These are phyloP conservation scores for Heterobasidion parviporum DNA, from an alignment of 1,284 basidiomycete genomes.

Conservation along the genomic window DNA sequence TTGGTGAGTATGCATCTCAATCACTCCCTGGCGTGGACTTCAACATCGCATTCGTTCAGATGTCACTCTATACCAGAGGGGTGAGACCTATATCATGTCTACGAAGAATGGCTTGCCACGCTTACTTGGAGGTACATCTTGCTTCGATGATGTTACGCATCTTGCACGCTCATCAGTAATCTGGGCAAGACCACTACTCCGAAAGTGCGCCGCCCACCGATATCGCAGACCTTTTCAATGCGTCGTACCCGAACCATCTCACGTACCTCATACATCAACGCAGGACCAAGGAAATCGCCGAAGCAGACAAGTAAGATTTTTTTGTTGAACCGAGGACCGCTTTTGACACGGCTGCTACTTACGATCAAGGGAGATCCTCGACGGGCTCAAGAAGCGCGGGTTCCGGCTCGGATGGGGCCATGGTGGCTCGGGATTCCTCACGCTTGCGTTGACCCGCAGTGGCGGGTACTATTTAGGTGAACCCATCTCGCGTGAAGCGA, in stretches of 20 bases:
- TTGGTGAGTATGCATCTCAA: conserved; percentile 21
- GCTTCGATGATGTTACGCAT: background rate
- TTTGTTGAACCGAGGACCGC: background rate
- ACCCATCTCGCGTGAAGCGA: background rate
- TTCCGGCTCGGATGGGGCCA: conserved; percentile 51
- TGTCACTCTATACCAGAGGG: conserved; percentile 57
- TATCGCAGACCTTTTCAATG: conserved; percentile 41
- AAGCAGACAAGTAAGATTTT: conserved; percentile 11
- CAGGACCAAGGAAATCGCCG: conserved; percentile 33
- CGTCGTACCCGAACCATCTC: conserved; percentile 40
- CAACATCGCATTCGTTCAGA: conserved; percentile 22
- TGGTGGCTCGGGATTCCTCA: conserved; percentile 44
- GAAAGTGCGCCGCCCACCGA: conserved; percentile 41
- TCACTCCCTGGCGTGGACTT: background rate
- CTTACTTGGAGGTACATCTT: conserved; percentile 23
- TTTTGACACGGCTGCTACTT: background rate
- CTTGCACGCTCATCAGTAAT: background rate
- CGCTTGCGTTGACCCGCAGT: conserved; percentile 27
- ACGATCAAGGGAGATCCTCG: conserved; percentile 36
- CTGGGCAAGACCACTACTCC: conserved; percentile 37
- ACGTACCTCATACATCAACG: conserved; percentile 40
- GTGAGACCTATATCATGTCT: conserved; percentile 54
- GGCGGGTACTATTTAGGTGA: conserved; percentile 37
- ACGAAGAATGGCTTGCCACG: conserved; percentile 34
- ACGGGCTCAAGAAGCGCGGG: conserved; percentile 47